Percentiles rank a stretch among this genome's conserved stretches.
Evolutionary conservation across 805 yeast genomes (phyloP).

Genomic region (Hanseniaspora lachancei): DNA sequence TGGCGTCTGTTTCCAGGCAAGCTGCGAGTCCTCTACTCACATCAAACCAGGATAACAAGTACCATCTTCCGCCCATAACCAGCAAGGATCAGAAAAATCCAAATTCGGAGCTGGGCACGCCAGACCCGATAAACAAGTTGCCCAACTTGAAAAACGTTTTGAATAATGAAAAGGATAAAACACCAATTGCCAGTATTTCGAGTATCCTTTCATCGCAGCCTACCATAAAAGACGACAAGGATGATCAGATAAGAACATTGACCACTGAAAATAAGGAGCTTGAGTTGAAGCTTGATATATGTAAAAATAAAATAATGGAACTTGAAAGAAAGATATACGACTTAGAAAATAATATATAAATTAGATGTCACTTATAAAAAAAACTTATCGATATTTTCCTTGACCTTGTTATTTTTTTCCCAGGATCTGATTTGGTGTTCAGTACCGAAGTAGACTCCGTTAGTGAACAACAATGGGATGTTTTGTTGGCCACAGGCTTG

Average conservation of each 20-base stretch:
- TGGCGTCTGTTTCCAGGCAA: slow-evolving; percentile 10
- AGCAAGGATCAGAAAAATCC: neutral
- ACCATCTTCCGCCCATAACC: neutral
- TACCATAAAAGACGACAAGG: neutral
- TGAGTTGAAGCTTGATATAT: slow-evolving; percentile 8
- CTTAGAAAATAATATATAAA: neutral
- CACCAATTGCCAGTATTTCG: neutral
- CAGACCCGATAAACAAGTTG: neutral
- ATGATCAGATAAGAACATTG: neutral
- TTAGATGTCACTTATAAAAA: neutral
- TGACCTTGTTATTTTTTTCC: slow-evolving; percentile 20
- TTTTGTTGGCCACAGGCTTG: slow-evolving; percentile 23
- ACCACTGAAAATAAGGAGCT: slow-evolving; percentile 9
- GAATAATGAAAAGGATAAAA: neutral
- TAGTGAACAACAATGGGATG: slow-evolving; percentile 24
- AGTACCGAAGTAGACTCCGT: slow-evolving; percentile 26
- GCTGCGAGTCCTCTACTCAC: neutral
- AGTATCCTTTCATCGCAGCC: neutral
- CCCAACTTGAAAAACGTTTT: slow-evolving; percentile 7
- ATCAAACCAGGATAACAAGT: neutral
- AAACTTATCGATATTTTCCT: slow-evolving; percentile 17
- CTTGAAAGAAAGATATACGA: slow-evolving; percentile 5
- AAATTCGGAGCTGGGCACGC: neutral
- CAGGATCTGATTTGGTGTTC: slow-evolving; percentile 23
- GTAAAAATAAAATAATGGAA: slow-evolving; percentile 11